Evolutionary conservation across 805 yeast genomes (phyloP).

Genomic region (Monosporozyma servazzii): DNA sequence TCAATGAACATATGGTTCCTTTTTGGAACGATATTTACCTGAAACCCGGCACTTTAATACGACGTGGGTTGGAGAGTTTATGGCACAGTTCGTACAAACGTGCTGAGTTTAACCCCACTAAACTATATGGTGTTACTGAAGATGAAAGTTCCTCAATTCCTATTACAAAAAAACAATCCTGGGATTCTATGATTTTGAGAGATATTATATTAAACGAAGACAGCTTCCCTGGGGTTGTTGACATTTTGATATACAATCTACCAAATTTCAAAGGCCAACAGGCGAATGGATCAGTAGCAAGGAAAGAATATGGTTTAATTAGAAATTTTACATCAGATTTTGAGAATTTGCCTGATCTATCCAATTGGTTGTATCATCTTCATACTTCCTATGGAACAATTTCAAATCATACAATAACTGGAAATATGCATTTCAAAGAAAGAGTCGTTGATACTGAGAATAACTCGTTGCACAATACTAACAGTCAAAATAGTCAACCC

Average conservation of each 20-base stretch:
- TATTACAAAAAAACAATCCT: slow-evolving; percentile 5
- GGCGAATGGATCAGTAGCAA: slow-evolving; percentile 6
- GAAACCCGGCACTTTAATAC: slow-evolving; percentile 16
- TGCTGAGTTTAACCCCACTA: slow-evolving; percentile 16
- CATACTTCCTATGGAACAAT: slow-evolving; percentile 20
- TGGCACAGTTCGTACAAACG: slow-evolving; percentile 20
- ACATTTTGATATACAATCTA: slow-evolving; percentile 25
- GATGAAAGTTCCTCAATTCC: background rate
- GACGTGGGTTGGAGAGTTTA: slow-evolving; percentile 17
- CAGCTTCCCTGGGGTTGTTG: slow-evolving; percentile 24
- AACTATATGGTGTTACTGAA: background rate
- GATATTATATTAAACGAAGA: slow-evolving; percentile 22
- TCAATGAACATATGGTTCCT: slow-evolving; percentile 26
- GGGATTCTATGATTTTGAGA: slow-evolving; percentile 24
- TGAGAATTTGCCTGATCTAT: slow-evolving; percentile 17
- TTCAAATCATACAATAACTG: slow-evolving; percentile 23
- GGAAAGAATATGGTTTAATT: slow-evolving; percentile 22
- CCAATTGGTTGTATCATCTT: slow-evolving; percentile 28
- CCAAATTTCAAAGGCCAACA: slow-evolving; percentile 9
- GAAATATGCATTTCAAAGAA: slow-evolving; percentile 23
- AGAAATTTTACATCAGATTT: slow-evolving; percentile 20
- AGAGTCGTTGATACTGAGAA: slow-evolving; percentile 1
- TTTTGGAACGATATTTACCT: slow-evolving; percentile 26
- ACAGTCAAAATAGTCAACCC: background rate
- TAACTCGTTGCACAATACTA: slow-evolving; percentile 2